Evolutionary conservation across 495 filamentous ascomycete genomes (phyloP).

Genomic region (Penicillium cataractarum): DNA sequence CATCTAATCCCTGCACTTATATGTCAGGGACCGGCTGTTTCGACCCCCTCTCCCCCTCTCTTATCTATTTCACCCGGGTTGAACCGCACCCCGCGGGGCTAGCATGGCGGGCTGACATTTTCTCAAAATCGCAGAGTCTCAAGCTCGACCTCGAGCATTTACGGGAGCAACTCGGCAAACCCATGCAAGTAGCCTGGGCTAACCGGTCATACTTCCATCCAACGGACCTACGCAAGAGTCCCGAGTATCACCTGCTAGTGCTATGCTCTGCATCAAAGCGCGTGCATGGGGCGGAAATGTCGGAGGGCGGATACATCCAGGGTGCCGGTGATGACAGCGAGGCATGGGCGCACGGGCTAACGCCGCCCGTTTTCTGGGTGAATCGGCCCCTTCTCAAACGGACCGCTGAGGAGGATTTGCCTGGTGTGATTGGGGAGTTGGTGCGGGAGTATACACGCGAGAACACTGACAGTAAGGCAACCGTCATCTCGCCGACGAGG

Average conservation of each 20-base stretch:
- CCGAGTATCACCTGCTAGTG: slow-evolving; percentile 62
- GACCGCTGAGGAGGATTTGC: slow-evolving; percentile 66
- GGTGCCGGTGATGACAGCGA: slow-evolving; percentile 94
- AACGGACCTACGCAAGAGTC: slow-evolving; percentile 42
- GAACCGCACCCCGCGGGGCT: not conserved
- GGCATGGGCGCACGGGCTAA: slow-evolving; percentile 81
- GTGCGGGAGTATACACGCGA: slow-evolving; percentile 40
- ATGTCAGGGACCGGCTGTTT: slow-evolving; percentile 4
- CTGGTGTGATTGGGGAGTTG: slow-evolving; percentile 61
- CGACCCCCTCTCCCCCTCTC: not conserved
- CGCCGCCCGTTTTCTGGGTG: slow-evolving; percentile 76
- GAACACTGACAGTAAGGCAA: slow-evolving; percentile 25
- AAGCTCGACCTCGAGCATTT: slow-evolving; percentile 52
- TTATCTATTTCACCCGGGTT: slow-evolving; percentile 14
- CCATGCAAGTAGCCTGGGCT: slow-evolving; percentile 48
- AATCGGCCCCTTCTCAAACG: slow-evolving; percentile 58
- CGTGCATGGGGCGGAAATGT: slow-evolving; percentile 65
- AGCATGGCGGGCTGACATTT: not conserved
- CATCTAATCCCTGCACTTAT: slow-evolving; percentile 1
- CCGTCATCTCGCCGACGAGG: slow-evolving; percentile 40
- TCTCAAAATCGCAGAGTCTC: slow-evolving; percentile 39
- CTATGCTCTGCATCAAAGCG: slow-evolving; percentile 81
- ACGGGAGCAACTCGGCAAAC: slow-evolving; percentile 40
- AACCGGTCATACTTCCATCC: slow-evolving; percentile 46
- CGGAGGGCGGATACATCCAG: slow-evolving; percentile 82